Evolutionary conservation across 2,329 filamentous ascomycete species (phyloP).

Genomic region (Bipolaris victoriae): DNA sequence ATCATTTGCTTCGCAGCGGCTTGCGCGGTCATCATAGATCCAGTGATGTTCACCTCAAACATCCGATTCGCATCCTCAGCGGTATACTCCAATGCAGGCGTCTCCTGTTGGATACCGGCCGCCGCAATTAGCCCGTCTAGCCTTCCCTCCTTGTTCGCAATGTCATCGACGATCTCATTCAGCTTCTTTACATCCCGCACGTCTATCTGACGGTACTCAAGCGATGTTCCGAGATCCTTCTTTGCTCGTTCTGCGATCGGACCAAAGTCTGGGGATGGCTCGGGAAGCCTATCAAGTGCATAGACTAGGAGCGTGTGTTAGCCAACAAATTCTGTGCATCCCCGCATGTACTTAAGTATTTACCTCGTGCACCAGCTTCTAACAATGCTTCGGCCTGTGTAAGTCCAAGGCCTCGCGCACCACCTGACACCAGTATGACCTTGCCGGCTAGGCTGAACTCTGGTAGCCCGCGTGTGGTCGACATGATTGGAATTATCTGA

Average conservation of each 20-base stretch:
- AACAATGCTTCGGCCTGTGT: conserved; percentile 74
- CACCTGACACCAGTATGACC: conserved; percentile 74
- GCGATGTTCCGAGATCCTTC: conserved; percentile 67
- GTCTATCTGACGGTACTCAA: conserved; percentile 80
- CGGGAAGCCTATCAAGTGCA: conserved; percentile 66
- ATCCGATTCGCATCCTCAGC: conserved; percentile 66
- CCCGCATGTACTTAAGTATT: neutral
- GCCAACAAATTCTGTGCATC: neutral
- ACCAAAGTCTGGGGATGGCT: conserved; percentile 67
- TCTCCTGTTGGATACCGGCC: conserved; percentile 82
- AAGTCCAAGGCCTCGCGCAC: conserved; percentile 73
- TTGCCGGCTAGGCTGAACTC: conserved; percentile 79
- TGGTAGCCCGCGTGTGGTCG: conserved; percentile 56
- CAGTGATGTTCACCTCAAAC: conserved; percentile 67
- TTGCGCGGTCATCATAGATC: conserved; percentile 68
- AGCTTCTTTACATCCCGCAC: conserved; percentile 74
- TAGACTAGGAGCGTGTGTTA: conserved; percentile 59
- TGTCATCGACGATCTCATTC: conserved; percentile 69
- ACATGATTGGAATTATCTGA: conserved; percentile 18
- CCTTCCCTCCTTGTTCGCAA: conserved; percentile 72
- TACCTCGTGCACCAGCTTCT: conserved; percentile 74
- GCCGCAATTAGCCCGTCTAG: conserved; percentile 81
- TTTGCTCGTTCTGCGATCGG: conserved; percentile 67
- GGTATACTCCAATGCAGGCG: conserved; percentile 77
- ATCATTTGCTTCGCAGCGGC: conserved; percentile 70